A percentile compares a stretch with the other conserved stretches of the same genome.
phyloP scores from a whole-genome alignment of 2,329 filamentous ascomycete genomes.

The Cercospora beticola region DNA sequence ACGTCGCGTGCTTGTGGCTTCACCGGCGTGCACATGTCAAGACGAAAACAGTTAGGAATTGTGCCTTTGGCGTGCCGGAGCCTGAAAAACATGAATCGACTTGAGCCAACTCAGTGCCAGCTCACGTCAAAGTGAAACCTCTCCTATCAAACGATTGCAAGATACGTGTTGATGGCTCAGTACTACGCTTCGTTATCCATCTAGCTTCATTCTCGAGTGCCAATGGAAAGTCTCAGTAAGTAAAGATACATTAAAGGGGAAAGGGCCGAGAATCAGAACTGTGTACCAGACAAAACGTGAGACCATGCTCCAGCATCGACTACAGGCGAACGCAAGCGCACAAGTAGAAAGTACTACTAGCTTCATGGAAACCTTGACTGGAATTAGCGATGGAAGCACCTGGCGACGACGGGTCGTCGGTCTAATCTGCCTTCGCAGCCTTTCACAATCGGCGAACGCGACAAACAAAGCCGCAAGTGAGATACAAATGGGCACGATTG shows the following conservation, averaged over 20 bases:
- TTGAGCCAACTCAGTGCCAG: constrained; percentile 3
- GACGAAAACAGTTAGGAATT: not conserved
- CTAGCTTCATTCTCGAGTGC: not conserved
- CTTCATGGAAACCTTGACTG: not conserved
- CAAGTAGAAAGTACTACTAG: not conserved
- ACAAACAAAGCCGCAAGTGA: not conserved
- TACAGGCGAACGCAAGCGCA: not conserved
- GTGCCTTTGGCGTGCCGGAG: not conserved
- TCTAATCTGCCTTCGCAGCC: not conserved
- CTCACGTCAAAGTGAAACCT: constrained; percentile 3
- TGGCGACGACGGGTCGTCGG: not conserved
- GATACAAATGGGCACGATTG: not conserved
- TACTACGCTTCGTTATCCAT: not conserved
- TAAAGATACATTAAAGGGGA: not conserved
- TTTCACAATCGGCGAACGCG: not conserved
- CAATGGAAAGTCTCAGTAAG: not conserved
- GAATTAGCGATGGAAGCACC: not conserved
- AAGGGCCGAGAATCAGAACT: not conserved
- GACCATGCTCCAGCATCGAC: not conserved
- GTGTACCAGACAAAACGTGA: not conserved
- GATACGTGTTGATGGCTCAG: not conserved
- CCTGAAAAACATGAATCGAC: not conserved
- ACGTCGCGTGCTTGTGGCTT: not conserved
- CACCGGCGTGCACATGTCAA: not conserved
- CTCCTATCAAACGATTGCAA: not conserved